These are phyloP conservation scores for Triangularia setosa DNA, from an alignment of 2,329 filamentous ascomycete species.

Conservation along the genomic window DNA sequence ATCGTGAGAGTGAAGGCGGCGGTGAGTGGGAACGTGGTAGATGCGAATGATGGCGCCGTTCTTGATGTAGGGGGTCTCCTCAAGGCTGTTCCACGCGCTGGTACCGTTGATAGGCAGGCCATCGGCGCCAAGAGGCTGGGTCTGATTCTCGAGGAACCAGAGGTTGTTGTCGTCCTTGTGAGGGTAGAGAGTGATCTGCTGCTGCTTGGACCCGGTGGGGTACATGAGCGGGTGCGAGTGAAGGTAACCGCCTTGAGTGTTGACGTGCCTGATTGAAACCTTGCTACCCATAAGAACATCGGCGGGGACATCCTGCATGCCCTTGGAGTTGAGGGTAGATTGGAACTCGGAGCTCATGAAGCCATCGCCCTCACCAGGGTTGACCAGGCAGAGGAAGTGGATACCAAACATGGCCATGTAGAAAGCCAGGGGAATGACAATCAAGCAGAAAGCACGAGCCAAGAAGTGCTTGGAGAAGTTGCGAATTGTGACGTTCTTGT, in stretches of 20 bases:
- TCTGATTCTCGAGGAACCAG: constrained; percentile 93
- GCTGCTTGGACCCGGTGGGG: constrained; percentile 93
- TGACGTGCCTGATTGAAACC: constrained; percentile 84
- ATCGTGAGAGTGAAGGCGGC: constrained; percentile 93
- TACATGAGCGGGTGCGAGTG: constrained; percentile 99
- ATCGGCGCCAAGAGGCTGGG: constrained; percentile 74
- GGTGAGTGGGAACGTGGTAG: constrained; percentile 78
- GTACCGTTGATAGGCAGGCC: constrained; percentile 77
- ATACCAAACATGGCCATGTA: constrained; percentile 98
- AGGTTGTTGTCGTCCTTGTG: constrained; percentile 99
- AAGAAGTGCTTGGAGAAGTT: constrained; percentile 92
- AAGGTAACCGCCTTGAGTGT: constrained; percentile 95
- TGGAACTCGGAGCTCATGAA: constrained; percentile 99
- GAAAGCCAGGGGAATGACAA: constrained; percentile 82
- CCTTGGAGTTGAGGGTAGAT: constrained; percentile 92
- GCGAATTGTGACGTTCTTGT: constrained; percentile 77
- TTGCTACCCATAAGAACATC: constrained; percentile 88
- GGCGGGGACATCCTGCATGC: constrained; percentile 90
- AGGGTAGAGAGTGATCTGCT: constrained; percentile 96
- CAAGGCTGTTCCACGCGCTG: constrained; percentile 73
- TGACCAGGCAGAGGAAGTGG: constrained; percentile 88
- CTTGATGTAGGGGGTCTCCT: constrained; percentile 64
- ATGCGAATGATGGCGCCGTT: constrained; percentile 78
- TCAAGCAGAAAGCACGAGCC: constrained; percentile 84
- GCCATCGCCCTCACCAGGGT: constrained; percentile 94